Conservation (phyloP, 306 rosid species). For the Arachis hypogaea region DNA sequence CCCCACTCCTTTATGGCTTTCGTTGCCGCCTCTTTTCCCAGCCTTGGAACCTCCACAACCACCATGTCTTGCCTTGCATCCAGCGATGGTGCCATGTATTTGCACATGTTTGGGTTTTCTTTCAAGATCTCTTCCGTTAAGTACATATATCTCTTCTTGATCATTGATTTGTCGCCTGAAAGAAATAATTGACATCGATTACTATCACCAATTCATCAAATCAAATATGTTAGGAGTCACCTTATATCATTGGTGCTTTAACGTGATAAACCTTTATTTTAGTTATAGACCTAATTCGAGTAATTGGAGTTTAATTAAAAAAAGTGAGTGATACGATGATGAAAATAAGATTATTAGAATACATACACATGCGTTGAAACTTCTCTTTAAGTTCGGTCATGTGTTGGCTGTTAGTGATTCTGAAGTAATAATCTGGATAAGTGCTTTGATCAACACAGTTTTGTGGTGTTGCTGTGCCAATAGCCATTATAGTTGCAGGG, state of each 20-base stretch:
- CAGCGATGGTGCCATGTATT: constrained; percentile 68
- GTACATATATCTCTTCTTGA: constrained; percentile 42
- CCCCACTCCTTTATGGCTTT: constrained; percentile 56
- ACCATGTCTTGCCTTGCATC: constrained; percentile 80
- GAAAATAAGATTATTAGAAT: neutral
- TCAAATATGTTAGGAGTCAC: too few relatives aligned
- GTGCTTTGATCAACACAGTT: constrained; percentile 43
- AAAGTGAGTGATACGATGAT: too few relatives aligned
- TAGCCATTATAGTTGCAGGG: constrained; percentile 39
- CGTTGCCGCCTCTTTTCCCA: constrained; percentile 73
- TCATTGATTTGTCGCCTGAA: constrained; percentile 55
- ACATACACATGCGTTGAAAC: constrained; percentile 44
- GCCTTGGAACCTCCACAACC: constrained; percentile 66
- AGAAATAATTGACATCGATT: neutral
- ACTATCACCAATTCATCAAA: too few relatives aligned
- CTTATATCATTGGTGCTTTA: too few relatives aligned
- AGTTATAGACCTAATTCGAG: too few relatives aligned
- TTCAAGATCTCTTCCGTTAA: constrained; percentile 36
- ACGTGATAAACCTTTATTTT: too few relatives aligned
- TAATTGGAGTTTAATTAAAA: too few relatives aligned
- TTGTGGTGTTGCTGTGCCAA: constrained; percentile 41
- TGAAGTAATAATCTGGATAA: constrained; percentile 40
- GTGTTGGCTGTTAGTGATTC: constrained; percentile 37
- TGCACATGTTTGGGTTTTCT: constrained; percentile 50
- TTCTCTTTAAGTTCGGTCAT: constrained; percentile 40